These are phyloP conservation scores for Suhomyces panamericanus DNA, from an alignment of 1,139 yeast species.

Conservation along the genomic window DNA sequence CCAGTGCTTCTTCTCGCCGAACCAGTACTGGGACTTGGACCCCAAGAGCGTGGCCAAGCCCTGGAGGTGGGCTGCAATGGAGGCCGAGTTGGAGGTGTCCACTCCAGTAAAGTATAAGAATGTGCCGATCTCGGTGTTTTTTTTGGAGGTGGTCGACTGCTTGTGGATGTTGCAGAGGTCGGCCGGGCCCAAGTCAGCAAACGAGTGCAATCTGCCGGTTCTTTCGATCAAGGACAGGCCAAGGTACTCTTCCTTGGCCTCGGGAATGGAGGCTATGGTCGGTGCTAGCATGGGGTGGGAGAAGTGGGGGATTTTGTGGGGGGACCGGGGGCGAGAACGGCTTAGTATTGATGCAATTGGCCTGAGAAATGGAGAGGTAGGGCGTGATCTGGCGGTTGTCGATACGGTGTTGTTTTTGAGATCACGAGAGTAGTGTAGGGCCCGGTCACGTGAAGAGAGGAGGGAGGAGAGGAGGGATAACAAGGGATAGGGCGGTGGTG, in stretches of 20 bases:
- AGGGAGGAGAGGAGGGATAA: neutral
- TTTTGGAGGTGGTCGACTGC: slow-evolving; percentile 42
- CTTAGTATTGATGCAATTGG: slow-evolving; percentile 2
- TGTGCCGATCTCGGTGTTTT: slow-evolving; percentile 47
- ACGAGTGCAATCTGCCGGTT: slow-evolving; percentile 49
- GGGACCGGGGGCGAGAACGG: neutral
- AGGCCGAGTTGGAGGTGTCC: slow-evolving; percentile 57
- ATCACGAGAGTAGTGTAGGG: slow-evolving; percentile 2
- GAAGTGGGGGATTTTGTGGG: neutral
- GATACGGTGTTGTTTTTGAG: slow-evolving; percentile 13
- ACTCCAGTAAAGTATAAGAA: slow-evolving; percentile 59
- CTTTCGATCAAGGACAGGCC: slow-evolving; percentile 55
- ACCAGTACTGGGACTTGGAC: slow-evolving; percentile 56
- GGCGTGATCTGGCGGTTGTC: slow-evolving; percentile 4
- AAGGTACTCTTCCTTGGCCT: slow-evolving; percentile 52
- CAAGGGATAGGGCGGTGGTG: neutral
- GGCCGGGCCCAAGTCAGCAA: slow-evolving; percentile 76
- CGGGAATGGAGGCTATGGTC: slow-evolving; percentile 48
- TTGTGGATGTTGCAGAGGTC: slow-evolving; percentile 77
- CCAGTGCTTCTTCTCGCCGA: slow-evolving; percentile 70
- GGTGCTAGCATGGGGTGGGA: slow-evolving; percentile 37
- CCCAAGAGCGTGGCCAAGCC: slow-evolving; percentile 74
- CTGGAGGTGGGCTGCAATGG: slow-evolving; percentile 70
- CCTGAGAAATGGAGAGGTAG: neutral
- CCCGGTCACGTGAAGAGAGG: neutral